Evolutionary conservation across 495 filamentous ascomycete species (phyloP).

Genomic region (Penicillium taxi): DNA sequence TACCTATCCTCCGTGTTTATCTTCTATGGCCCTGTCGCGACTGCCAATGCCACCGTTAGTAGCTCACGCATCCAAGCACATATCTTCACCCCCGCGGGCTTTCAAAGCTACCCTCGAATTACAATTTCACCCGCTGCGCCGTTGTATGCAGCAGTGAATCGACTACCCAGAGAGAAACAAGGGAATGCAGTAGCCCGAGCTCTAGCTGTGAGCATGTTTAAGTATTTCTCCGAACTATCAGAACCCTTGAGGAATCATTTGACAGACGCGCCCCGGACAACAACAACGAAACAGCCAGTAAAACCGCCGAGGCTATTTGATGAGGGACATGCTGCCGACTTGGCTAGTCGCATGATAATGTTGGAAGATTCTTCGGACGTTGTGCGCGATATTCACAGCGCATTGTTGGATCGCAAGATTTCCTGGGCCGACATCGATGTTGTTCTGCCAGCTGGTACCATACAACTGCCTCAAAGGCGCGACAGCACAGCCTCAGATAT

Average conservation of each 20-base stretch:
- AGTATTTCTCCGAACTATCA: slow-evolving; percentile 85
- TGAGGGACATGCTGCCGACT: slow-evolving; percentile 84
- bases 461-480: slow-evolving; percentile 37
- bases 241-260: slow-evolving; percentile 59
- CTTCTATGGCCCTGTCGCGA: slow-evolving; percentile 79
- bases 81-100: slow-evolving; percentile 79
- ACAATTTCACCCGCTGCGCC: slow-evolving; percentile 90
- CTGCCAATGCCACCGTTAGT: slow-evolving; percentile 74
- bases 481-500: slow-evolving; percentile 35
- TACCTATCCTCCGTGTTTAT: slow-evolving; percentile 68
- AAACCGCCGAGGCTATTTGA: slow-evolving; percentile 61
- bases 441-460: slow-evolving; percentile 67
- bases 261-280: too few relatives aligned
- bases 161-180: slow-evolving; percentile 88
- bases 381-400: slow-evolving; percentile 58
- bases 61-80: slow-evolving; percentile 89
- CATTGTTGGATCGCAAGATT: slow-evolving; percentile 68
- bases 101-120: slow-evolving; percentile 79
- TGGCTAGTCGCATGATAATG: slow-evolving; percentile 73
- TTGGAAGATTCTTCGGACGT: slow-evolving; percentile 67
- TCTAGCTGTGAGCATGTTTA: slow-evolving; percentile 82
- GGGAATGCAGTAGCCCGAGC: slow-evolving; percentile 85
- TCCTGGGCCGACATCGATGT: slow-evolving; percentile 85
- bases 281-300: slow-evolving; percentile 24
- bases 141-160: slow-evolving; percentile 84